Conservation (phyloP, 352 stramenopile genomes). For the Phytophthora pini region DNA sequence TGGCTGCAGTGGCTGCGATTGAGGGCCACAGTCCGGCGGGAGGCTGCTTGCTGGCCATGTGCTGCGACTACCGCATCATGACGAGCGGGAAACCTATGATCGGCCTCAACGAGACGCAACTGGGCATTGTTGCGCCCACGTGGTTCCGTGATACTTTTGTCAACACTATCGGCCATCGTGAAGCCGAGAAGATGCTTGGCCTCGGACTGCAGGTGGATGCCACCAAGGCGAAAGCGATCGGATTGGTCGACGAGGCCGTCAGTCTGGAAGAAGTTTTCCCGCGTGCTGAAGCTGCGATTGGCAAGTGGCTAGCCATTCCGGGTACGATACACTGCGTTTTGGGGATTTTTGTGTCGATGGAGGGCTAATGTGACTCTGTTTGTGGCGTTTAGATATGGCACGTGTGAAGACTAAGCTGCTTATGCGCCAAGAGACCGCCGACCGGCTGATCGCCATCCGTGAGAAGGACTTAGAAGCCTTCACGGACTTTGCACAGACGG, state of each 20-base stretch:
- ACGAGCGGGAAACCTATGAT: constrained; percentile 88
- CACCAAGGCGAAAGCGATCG: constrained; percentile 74
- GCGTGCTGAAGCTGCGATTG: constrained; percentile 62
- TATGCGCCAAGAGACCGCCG: constrained; percentile 78
- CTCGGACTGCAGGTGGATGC: constrained; percentile 83
- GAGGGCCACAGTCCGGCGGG: constrained; percentile 93
- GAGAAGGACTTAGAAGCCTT: constrained; percentile 76
- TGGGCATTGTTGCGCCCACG: constrained; percentile 91
- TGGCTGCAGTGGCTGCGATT: constrained; percentile 91
- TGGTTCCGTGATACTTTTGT: constrained; percentile 87
- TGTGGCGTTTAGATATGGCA: constrained; percentile 48
- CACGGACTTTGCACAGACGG: constrained; percentile 75
- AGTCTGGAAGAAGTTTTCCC: constrained; percentile 79
- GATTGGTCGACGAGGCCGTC: constrained; percentile 80
- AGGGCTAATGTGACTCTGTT: constrained; percentile 1
- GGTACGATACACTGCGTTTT: constrained; percentile 37
- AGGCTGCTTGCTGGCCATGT: constrained; percentile 94
- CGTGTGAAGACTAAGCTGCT: constrained; percentile 79
- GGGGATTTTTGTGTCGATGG: neutral
- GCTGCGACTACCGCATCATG: constrained; percentile 96
- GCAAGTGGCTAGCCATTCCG: constrained; percentile 85
- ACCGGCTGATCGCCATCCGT: constrained; percentile 57
- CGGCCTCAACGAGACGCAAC: constrained; percentile 94
- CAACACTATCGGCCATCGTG: constrained; percentile 84
- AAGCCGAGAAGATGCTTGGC: constrained; percentile 88